Evolutionary conservation across 192 early-diverging fungal species (phyloP), one percentile per base, ranked within the genome.

Genomic region (Glomus cerebriforme): DNA sequence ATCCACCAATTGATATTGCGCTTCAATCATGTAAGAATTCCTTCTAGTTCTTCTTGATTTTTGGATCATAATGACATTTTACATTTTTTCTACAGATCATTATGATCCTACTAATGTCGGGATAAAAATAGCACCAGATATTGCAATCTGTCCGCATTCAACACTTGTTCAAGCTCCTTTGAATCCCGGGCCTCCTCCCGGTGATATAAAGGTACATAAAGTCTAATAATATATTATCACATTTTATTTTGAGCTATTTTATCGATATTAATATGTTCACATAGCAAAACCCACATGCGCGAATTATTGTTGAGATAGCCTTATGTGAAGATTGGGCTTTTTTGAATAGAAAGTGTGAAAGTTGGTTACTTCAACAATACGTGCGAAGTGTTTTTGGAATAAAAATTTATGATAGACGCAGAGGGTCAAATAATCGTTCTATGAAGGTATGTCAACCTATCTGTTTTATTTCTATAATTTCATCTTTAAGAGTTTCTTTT

Each of bases 51-150:
- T 76, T 22, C 75, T 65, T 77, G 75, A 65, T 65, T 62, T 49
- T 77, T 77, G 75, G n/a, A 37, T 73, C 47, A n/a, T 59, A 34
- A 73, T 45, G 31, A 58, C 12, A 58, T 47, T 59, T 77, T 49
- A 58, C 15, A 77, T 76, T 59, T 58, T 77, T 77, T n/a, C 19
- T 77, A 77, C 32, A 77, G 75, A n/a, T 77, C 43, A 77, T 65
- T 26, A 7, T 49, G 35, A 19, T 37, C 63, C 75, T 65, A 47
- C 35, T 77, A 24, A 19, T 37, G 24, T 39, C 65, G 17, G 35
- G 45, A 0, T 64, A 37, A 77, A 29, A 35, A 77, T 34, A 12
- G 63, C 75, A 22, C 26, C 63, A 34, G 35, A 43, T 65, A 27
- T 77, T 77, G 63, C 39, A 32, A 31, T 77, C 24, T 27, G 24